These are phyloP conservation scores for Apiotrichum akiyoshidainum DNA, from an alignment of 1,284 basidiomycete genomes.

Conservation along the genomic window DNA sequence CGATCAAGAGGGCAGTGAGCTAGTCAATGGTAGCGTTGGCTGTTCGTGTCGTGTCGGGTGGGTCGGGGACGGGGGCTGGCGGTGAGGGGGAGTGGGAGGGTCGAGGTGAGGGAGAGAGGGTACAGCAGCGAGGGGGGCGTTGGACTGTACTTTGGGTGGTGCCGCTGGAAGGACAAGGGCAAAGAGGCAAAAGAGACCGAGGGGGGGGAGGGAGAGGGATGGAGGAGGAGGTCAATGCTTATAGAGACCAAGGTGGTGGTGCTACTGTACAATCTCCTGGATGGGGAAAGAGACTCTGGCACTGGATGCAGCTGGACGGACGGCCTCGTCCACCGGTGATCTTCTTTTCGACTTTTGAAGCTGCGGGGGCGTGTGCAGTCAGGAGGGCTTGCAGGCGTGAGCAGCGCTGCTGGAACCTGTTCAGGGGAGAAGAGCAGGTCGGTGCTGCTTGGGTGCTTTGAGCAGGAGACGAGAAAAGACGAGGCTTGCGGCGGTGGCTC, in stretches of 20 bases:
- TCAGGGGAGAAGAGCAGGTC: no score
- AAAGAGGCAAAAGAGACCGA: neutral
- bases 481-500: no score
- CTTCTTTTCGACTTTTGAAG: no score
- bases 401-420: no score
- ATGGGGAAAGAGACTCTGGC: neutral
- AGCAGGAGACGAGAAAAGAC: no score
- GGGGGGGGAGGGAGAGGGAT: neutral
- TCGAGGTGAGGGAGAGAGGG: neutral
- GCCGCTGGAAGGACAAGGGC: no score
- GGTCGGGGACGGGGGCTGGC: neutral
- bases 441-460: no score
- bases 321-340: no score
- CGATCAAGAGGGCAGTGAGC: neutral
- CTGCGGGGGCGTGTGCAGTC: no score
- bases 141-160: neutral
- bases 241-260: neutral
- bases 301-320: neutral
- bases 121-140: neutral
- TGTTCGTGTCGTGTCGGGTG: neutral
- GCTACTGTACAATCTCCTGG: neutral
- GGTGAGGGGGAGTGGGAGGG: neutral
- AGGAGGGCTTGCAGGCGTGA: no score
- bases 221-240: slow-evolving; percentile 2
- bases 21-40: neutral